phyloP scores from a whole-genome alignment of 1,284 basidiomycete species.

The Ceratobasidium sp. region DNA sequence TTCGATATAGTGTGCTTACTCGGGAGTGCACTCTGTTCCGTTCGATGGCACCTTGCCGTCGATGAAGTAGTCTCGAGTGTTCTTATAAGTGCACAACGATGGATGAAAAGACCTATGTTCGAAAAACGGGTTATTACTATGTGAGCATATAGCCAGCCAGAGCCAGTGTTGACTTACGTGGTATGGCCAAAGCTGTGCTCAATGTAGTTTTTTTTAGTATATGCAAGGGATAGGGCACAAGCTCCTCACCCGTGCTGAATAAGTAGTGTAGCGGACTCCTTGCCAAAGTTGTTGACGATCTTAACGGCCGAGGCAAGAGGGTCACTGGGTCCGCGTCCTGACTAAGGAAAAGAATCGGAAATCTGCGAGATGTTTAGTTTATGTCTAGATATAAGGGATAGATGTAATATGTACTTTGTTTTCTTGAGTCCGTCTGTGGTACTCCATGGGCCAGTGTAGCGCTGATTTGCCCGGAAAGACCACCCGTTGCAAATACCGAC shows the following conservation, averaged over 20 bases:
- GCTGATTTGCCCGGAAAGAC: conserved; percentile 21
- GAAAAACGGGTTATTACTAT: too few relatives aligned
- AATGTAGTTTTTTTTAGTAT: too few relatives aligned
- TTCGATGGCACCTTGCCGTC: conserved; percentile 50
- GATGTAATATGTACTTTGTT: not conserved
- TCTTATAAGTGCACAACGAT: conserved; percentile 51
- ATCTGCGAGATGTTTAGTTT: conserved; percentile 3
- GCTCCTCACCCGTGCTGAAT: conserved; percentile 51
- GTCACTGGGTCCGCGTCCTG: conserved; percentile 53
- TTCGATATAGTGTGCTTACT: conserved; percentile 2
- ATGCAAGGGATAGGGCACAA: too few relatives aligned
- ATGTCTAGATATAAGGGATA: too few relatives aligned
- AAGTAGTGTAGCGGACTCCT: conserved; percentile 50
- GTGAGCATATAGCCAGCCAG: too few relatives aligned
- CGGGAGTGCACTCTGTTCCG: conserved; percentile 48
- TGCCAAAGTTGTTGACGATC: conserved; percentile 51
- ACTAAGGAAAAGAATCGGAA: conserved; percentile 52
- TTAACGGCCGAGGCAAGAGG: conserved; percentile 49
- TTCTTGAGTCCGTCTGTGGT: conserved; percentile 26
- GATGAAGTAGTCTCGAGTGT: conserved; percentile 50
- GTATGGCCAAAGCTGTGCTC: too few relatives aligned
- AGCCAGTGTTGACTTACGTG: too few relatives aligned
- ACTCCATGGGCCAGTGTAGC: conserved; percentile 37
- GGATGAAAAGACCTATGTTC: conserved; percentile 49
- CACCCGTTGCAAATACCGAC: conserved; percentile 22